These are phyloP conservation scores for Amesomyces nigricolor DNA, from an alignment of 2,329 filamentous ascomycete genomes.

Conservation along the genomic window DNA sequence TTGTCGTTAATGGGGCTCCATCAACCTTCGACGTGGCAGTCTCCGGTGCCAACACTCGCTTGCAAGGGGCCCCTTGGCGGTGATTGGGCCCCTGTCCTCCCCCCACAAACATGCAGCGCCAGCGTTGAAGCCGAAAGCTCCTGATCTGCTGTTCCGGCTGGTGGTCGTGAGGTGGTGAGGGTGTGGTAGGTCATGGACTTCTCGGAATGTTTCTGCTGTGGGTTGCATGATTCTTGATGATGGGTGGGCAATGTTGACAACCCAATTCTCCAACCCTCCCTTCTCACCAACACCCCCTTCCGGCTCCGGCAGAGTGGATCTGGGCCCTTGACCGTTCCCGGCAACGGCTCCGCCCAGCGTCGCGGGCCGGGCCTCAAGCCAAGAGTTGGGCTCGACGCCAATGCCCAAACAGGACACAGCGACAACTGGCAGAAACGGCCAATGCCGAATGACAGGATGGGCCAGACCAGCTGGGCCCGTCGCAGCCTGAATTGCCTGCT, in stretches of 20 bases:
- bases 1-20: slow-evolving; percentile 15
- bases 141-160: no score
- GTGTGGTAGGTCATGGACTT: no score
- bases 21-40: slow-evolving; percentile 27
- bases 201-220: no score
- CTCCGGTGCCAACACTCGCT: slow-evolving; percentile 20
- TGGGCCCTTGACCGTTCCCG: neutral
- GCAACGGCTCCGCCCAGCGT: slow-evolving; percentile 15
- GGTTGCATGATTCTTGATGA: no score
- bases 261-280: neutral
- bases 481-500: slow-evolving; percentile 11
- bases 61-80: slow-evolving; percentile 12
- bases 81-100: slow-evolving; percentile 19
- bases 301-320: slow-evolving; percentile 17
- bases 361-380: slow-evolving; percentile 20
- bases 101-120: slow-evolving; percentile 13
- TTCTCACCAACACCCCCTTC: no score
- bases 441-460: neutral
- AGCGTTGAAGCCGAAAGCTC: neutral
- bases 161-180: no score
- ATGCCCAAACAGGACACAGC: slow-evolving; percentile 7
- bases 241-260: neutral
- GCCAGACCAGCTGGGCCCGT: neutral
- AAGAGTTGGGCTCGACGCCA: slow-evolving; percentile 19
- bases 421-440: neutral